Evolutionary conservation across 2,329 filamentous ascomycete species (phyloP), one percentile per base, ranked within the genome.

Genomic region (Rhynchosporium agropyri): DNA sequence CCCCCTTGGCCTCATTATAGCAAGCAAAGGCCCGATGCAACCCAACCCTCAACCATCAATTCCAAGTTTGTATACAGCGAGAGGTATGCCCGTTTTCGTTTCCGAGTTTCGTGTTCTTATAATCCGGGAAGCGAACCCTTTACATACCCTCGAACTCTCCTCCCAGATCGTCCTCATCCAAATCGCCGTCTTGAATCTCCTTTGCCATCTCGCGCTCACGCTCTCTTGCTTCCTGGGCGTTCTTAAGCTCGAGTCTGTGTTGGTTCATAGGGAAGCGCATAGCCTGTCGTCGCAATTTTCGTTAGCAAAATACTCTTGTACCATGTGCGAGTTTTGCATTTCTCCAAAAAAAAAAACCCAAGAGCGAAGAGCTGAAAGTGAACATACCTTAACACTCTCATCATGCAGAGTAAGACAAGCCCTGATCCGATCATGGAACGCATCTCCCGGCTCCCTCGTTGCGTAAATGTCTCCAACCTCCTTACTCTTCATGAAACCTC

Each of bases 181-280:
- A 84, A 74, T 99, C 95, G 26, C 94, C 95, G 70, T 98, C 95
- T 78, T 97, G 92, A 74, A 99, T 98, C 82, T 99, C 95, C 83
- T 98, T 98, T 67, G 93, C 95, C 83, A 99, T 87, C 79, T 99
- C 95, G 20, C 95, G 86, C 81, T 99, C 95, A 26, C 95, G 85
- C 77, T 99, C 95, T 57, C 95, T 86, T n/a, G 95, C 95, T 79
- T 99, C 96, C 77, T 98, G 94, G 0, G 95, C 95, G 73, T 96
- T 98, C 85, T 97, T 98, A 61, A 99, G 84, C 79, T 99, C 95
- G 61, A 98, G 83, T 20, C 95, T 87, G 79, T 99, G 95, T 78
- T 98, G 95, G 81, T 99, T 97, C 94, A 98, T 98, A 2, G 95
- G 95, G 79, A 98, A 99, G 61, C 95, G 88, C 95, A 99, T 99